Evolutionary conservation across 768 basidiomycete species (phyloP).

Genomic region (Boletus subcaerulescens): DNA sequence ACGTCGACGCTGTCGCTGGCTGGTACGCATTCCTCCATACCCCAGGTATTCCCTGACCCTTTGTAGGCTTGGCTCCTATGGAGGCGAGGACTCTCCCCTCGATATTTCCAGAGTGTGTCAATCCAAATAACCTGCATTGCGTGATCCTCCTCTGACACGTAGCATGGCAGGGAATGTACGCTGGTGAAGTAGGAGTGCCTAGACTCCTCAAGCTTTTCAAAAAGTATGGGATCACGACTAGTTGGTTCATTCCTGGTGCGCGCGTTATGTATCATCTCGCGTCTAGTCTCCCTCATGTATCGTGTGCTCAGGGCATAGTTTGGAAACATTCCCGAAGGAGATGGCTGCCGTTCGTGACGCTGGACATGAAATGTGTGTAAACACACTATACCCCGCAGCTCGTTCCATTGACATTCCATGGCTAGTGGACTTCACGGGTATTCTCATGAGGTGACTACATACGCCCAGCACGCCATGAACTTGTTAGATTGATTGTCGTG

Average conservation of each 20-base stretch:
- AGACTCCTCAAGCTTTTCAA: conserved; percentile 69
- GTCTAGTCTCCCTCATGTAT: neutral
- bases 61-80: conserved; percentile 66
- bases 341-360: conserved; percentile 69
- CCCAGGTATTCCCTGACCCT: neutral
- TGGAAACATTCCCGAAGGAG: conserved; percentile 72
- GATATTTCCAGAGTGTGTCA: conserved; percentile 59
- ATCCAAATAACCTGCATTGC: neutral
- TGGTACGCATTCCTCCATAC: conserved; percentile 40
- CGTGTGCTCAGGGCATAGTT: conserved; percentile 51
- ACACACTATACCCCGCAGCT: neutral
- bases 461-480: neutral
- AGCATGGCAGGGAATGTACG: conserved; percentile 54
- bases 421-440: conserved; percentile 64
- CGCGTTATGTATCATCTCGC: neutral
- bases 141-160: neutral
- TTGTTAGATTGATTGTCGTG: neutral
- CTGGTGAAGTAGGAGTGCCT: conserved; percentile 70
- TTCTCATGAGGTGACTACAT: conserved; percentile 53
- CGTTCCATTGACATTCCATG: neutral
- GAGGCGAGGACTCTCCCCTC: conserved; percentile 67
- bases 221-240: conserved; percentile 65
- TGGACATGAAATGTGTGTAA: conserved; percentile 63
- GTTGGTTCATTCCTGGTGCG: conserved; percentile 74
- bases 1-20: conserved; percentile 76